Evolutionary conservation across 768 basidiomycete species (phyloP).

Genomic region (Tephrocybe sp.): DNA sequence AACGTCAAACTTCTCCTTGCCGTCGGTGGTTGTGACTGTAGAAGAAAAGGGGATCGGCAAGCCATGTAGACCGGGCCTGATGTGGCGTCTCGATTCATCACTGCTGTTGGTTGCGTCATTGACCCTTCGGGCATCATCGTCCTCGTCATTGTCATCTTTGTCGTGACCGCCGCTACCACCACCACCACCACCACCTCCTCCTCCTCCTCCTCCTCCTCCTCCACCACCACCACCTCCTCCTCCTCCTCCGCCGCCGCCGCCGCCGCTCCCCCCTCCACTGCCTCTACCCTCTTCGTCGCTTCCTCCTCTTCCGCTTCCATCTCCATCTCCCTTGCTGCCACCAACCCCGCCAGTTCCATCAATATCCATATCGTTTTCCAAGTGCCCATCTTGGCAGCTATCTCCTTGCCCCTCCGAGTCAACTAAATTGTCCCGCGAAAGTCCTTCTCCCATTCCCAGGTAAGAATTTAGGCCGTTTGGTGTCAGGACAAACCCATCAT

Average conservation of each 20-base stretch:
- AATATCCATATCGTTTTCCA: too few species aligned
- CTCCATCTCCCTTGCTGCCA: neutral
- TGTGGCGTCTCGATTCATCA: neutral
- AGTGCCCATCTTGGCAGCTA: too few species aligned
- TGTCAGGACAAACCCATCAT: neutral
- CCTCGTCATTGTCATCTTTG: neutral
- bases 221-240: neutral
- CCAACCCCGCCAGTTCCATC: neutral
- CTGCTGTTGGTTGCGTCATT: neutral
- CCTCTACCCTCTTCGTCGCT: neutral
- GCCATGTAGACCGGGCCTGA: neutral
- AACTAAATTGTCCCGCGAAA: too few species aligned
- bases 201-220: neutral
- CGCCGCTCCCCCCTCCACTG: neutral
- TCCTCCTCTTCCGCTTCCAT: neutral
- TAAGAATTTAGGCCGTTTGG: neutral
- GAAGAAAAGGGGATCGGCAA: neutral
- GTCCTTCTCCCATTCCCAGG: too few species aligned
- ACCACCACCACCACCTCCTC: neutral
- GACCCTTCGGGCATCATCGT: neutral
- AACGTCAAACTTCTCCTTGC: neutral
- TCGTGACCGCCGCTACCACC: neutral
- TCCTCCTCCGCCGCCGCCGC: neutral
- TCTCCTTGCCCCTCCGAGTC: neutral
- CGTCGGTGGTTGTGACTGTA: neutral